phyloP scores from a whole-genome alignment of 306 rosid genomes.

The Clitoria ternatea region DNA sequence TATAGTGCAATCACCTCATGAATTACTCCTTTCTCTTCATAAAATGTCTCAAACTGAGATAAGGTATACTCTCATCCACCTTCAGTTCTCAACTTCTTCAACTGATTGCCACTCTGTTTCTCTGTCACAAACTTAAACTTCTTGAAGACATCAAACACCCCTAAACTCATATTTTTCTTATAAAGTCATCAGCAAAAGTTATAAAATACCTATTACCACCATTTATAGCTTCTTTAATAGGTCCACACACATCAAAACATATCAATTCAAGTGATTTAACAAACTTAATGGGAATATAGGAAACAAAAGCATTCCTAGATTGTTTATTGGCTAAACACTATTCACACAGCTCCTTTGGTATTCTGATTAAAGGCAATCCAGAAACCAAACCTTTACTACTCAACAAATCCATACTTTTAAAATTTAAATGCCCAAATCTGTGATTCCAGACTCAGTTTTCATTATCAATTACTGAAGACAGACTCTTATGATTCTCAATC shows the following conservation, averaged over 20 bases:
- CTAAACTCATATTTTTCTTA: not conserved
- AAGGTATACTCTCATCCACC: not conserved
- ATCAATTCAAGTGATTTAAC: not conserved
- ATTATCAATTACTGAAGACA: not conserved
- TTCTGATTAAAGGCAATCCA: not conserved
- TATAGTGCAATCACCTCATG: too few species aligned
- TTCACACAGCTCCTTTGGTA: not conserved
- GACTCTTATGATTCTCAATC: not conserved
- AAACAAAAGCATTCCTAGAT: not conserved
- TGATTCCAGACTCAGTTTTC: not conserved
- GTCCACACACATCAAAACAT: not conserved
- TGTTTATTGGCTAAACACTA: not conserved
- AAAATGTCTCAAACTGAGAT: not conserved
- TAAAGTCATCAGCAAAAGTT: not conserved
- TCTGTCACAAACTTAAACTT: not conserved
- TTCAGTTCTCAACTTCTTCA: too few species aligned
- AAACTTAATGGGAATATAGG: not conserved
- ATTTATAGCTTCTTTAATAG: not conserved
- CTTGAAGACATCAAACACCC: too few species aligned
- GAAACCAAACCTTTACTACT: not conserved
- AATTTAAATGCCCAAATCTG: not conserved
- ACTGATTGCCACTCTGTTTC: not conserved
- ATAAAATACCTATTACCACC: not conserved
- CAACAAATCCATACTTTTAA: not conserved
- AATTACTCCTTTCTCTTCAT: too few species aligned